These are phyloP conservation scores for Arthroderma sp. DNA, from an alignment of 2,329 filamentous ascomycete genomes.

Conservation along the genomic window DNA sequence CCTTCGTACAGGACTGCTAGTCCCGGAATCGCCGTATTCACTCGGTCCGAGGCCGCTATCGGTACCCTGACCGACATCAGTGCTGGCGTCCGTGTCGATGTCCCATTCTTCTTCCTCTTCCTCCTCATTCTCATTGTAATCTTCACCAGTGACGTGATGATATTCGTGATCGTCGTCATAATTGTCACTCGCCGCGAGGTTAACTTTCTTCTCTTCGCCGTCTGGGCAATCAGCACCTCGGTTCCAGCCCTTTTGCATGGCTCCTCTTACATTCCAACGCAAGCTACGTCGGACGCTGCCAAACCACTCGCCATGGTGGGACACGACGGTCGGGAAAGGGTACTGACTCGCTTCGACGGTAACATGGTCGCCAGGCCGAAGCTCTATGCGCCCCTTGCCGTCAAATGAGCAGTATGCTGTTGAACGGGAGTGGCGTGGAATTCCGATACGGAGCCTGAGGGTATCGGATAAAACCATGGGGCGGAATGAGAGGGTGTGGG, in stretches of 20 bases:
- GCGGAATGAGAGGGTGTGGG: slow-evolving; percentile 89
- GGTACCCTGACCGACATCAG: slow-evolving; percentile 21
- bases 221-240: slow-evolving; percentile 27
- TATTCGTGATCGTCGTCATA: background rate
- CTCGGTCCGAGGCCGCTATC: slow-evolving; percentile 43
- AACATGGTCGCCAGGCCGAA: slow-evolving; percentile 86
- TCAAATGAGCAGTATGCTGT: slow-evolving; percentile 97
- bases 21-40: slow-evolving; percentile 48
- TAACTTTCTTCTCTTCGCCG: slow-evolving; percentile 8
- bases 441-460: slow-evolving; percentile 76
- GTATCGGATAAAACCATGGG: slow-evolving; percentile 97
- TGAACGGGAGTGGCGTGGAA: slow-evolving; percentile 72
- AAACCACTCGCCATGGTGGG: slow-evolving; percentile 87
- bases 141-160: slow-evolving; percentile 7
- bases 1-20: slow-evolving; percentile 54
- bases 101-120: slow-evolving; percentile 62
- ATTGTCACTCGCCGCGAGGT: background rate
- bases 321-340: slow-evolving; percentile 90
- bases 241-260: slow-evolving; percentile 76
- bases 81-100: slow-evolving; percentile 65
- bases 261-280: slow-evolving; percentile 87
- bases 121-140: slow-evolving; percentile 33
- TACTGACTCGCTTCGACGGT: slow-evolving; percentile 94
- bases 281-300: slow-evolving; percentile 85
- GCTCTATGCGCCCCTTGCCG: slow-evolving; percentile 87